Base-by-base conservation (phyloP, 345 rosid species). In the Salix viminalis region DNA sequence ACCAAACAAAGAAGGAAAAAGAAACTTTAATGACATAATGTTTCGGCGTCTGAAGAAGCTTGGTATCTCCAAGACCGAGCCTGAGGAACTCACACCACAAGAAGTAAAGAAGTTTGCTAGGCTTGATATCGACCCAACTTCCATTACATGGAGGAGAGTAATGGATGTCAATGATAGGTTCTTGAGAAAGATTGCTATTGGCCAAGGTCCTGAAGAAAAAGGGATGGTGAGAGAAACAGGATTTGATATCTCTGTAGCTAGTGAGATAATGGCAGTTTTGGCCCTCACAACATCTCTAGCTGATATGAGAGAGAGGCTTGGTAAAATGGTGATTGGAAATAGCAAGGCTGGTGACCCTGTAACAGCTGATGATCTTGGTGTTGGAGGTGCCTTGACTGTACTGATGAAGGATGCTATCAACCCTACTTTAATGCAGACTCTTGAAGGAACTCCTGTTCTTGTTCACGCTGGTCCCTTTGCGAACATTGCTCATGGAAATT, bases 391-490 rank as follows among this genome's bases (percentile, higher is more conserved):
- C 60, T 87, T 96, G 79, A 90, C 99, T 48, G 98, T 96, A 70
- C 80, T 94, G 48, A 96, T 96, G 99, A 96, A 94, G 83, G 98
- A 96, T 76, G 98, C 98, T 50, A 92, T 96, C 68, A 86, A 94
- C 85, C 99, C 99, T 1, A 94, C 99, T 54, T 77, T 96, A 71
- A 96, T 96, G 99, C 99, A 94, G 85, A 96, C 99, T 28, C 94
- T 96, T 41, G 99, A 96, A 84, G 99, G 99, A 26, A 96, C 98
- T 32, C 98, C 99, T 76, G 99, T 94, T 54, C 90, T 96, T 36
- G 98, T 96, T 71, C 99, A 94, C 69, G 99, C 99, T 5, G 99
- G 99, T 80, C 99, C 98, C 30, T 96, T 96, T 87, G 98, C 99
- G 24, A 96, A 94, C 75, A 96, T 96, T 77, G 98, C 99, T 79